Evolutionary conservation across 2,329 filamentous ascomycete genomes (phyloP).

Genomic region (Neofusicoccum sp.): DNA sequence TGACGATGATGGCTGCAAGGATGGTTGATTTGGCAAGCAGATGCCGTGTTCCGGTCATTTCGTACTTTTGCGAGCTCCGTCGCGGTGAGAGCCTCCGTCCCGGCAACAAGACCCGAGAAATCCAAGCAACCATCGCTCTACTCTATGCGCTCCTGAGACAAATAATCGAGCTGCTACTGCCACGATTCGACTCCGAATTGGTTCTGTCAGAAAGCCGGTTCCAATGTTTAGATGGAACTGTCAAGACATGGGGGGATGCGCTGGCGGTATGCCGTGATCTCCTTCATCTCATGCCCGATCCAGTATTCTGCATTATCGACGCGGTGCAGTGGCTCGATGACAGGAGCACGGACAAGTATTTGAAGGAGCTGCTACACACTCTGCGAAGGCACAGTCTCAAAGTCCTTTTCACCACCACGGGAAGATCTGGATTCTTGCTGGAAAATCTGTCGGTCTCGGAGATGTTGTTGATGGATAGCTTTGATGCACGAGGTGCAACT

Average conservation of each 20-base stretch:
- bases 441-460: background rate
- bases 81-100: background rate
- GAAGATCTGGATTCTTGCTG: slow-evolving; percentile 23
- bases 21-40: slow-evolving; percentile 19
- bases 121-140: slow-evolving; percentile 13
- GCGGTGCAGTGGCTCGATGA: slow-evolving; percentile 26
- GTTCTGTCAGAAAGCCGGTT: slow-evolving; percentile 17
- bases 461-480: background rate
- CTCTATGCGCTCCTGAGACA: slow-evolving; percentile 24
- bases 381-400: slow-evolving; percentile 21
- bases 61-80: slow-evolving; percentile 23
- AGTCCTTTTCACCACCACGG: slow-evolving; percentile 24
- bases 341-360: slow-evolving; percentile 10
- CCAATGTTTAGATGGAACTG: slow-evolving; percentile 12
- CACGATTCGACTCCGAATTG: background rate
- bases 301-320: slow-evolving; percentile 24
- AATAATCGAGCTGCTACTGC: slow-evolving; percentile 17
- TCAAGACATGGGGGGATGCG: background rate
- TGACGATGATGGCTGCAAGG: slow-evolving; percentile 10
- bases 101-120: slow-evolving; percentile 12
- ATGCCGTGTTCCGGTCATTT: slow-evolving; percentile 14
- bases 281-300: background rate
- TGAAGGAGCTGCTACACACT: slow-evolving; percentile 3
- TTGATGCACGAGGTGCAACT: no score
- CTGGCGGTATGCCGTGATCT: slow-evolving; percentile 12